Evolutionary conservation across 495 filamentous ascomycete species (phyloP).

Genomic region (Annulohypoxylon stygium): DNA sequence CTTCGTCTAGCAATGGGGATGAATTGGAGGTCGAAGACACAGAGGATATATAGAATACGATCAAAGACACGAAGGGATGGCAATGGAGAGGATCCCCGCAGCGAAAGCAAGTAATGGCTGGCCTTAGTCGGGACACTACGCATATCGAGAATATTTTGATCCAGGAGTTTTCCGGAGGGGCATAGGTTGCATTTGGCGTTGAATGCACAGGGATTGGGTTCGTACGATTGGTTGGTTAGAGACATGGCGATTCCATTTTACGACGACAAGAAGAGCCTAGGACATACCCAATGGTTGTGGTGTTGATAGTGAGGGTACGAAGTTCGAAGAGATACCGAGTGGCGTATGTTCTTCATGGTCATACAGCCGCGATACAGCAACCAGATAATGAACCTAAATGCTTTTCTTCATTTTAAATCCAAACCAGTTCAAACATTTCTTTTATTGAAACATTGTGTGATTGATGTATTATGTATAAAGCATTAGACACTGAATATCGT

Average conservation of each 20-base stretch:
- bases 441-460: background rate
- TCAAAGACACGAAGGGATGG: slow-evolving; percentile 10
- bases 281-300: slow-evolving; percentile 39
- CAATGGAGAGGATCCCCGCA: background rate
- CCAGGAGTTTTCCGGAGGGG: slow-evolving; percentile 32
- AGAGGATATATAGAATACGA: slow-evolving; percentile 35
- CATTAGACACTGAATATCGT: background rate
- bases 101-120: slow-evolving; percentile 9
- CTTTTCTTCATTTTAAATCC: slow-evolving; percentile 10
- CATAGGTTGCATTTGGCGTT: slow-evolving; percentile 42
- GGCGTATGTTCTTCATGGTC: slow-evolving; percentile 3
- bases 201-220: slow-evolving; percentile 28
- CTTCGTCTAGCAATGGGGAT: slow-evolving; percentile 33
- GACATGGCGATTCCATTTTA: slow-evolving; percentile 19
- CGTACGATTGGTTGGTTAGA: slow-evolving; percentile 34
- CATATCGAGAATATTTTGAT: slow-evolving; percentile 27
- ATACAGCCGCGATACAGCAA: background rate
- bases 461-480: background rate
- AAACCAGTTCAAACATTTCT: background rate
- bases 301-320: slow-evolving; percentile 31
- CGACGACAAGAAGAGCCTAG: slow-evolving; percentile 29
- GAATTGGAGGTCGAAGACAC: slow-evolving; percentile 34
- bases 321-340: slow-evolving; percentile 29
- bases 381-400: slow-evolving; percentile 12
- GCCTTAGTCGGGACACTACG: slow-evolving; percentile 16